Evolutionary conservation across 2,329 filamentous ascomycete species (phyloP).

Genomic region (Achaetomium macrosporum): DNA sequence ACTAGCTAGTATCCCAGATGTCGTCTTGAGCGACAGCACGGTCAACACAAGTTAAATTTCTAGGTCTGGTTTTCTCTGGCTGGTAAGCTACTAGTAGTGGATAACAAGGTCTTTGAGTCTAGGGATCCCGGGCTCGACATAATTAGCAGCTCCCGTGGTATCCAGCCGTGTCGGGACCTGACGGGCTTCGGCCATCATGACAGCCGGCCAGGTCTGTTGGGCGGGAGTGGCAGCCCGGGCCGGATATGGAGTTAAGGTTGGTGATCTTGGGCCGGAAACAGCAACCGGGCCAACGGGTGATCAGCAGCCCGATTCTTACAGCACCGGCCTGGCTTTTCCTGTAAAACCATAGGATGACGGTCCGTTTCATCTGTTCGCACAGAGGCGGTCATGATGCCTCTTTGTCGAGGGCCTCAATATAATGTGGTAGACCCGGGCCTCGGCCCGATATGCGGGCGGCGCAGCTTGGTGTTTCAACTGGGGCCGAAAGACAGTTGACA

Average conservation of each 20-base stretch:
- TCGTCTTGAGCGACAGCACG: too few relatives aligned
- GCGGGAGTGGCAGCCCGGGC: neutral
- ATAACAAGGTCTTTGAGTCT: constrained; percentile 1
- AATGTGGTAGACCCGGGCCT: neutral
- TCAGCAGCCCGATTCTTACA: too few relatives aligned
- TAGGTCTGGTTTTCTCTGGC: neutral
- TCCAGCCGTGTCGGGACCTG: neutral
- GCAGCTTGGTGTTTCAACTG: constrained; percentile 3
- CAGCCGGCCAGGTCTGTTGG: neutral
- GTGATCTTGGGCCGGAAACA: neutral
- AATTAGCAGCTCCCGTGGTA: neutral
- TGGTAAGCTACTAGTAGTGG: neutral
- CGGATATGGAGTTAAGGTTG: neutral
- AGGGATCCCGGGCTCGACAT: constrained; percentile 5
- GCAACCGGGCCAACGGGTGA: neutral
- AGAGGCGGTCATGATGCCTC: neutral
- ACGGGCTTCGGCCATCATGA: neutral
- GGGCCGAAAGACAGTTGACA: neutral
- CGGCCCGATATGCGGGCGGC: constrained; percentile 11
- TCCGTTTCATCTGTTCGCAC: too few relatives aligned
- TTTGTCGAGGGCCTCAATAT: neutral
- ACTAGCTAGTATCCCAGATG: too few relatives aligned
- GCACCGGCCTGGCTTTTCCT: neutral
- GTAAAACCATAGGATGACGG: neutral
- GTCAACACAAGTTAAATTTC: neutral